Percentiles rank a stretch among this genome's conserved stretches.
phyloP scores from a whole-genome alignment of 2,329 filamentous ascomycete species.

The Calonectria leucothoes region DNA sequence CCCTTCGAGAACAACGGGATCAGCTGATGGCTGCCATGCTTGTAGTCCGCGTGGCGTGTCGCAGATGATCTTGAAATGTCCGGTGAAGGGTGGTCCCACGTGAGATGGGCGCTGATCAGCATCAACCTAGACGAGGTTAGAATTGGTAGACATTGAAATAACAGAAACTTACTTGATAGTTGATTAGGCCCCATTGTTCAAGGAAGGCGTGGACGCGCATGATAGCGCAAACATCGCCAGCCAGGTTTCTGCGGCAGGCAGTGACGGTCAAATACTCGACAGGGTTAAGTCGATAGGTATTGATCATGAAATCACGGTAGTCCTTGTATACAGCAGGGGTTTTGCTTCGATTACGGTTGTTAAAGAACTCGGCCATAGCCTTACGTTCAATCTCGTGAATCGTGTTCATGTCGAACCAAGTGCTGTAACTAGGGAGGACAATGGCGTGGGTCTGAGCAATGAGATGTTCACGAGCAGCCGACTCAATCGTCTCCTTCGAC shows the following conservation, averaged over 20 bases:
- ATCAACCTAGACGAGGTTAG: slow-evolving; percentile 77
- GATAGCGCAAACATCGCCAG: slow-evolving; percentile 97
- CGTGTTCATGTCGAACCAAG: slow-evolving; percentile 98
- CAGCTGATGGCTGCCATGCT: slow-evolving; percentile 91
- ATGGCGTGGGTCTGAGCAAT: slow-evolving; percentile 95
- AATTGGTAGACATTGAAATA: slow-evolving; percentile 2
- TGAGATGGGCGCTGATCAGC: slow-evolving; percentile 94
- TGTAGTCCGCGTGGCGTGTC: slow-evolving; percentile 96
- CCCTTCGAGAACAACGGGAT: slow-evolving; percentile 73
- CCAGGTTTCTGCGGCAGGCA: slow-evolving; percentile 92
- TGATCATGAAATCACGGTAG: slow-evolving; percentile 99
- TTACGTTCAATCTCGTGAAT: slow-evolving; percentile 94
- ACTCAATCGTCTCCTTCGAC: slow-evolving; percentile 84
- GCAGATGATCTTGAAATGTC: slow-evolving; percentile 95
- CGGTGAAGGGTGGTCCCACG: slow-evolving; percentile 95
- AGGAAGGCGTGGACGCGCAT: slow-evolving; percentile 99
- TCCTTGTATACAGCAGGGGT: slow-evolving; percentile 98
- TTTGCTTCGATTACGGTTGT: slow-evolving; percentile 97
- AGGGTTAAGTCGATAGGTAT: slow-evolving; percentile 96
- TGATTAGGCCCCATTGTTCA: slow-evolving; percentile 98
- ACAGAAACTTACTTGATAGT: slow-evolving; percentile 82
- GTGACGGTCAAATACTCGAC: slow-evolving; percentile 97
- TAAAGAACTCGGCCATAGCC: slow-evolving; percentile 97
- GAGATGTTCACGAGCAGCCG: slow-evolving; percentile 89
- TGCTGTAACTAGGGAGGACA: slow-evolving; percentile 96